phyloP scores from a whole-genome alignment of 1,284 basidiomycete genomes.

The Ceraceosorus guamensis region DNA sequence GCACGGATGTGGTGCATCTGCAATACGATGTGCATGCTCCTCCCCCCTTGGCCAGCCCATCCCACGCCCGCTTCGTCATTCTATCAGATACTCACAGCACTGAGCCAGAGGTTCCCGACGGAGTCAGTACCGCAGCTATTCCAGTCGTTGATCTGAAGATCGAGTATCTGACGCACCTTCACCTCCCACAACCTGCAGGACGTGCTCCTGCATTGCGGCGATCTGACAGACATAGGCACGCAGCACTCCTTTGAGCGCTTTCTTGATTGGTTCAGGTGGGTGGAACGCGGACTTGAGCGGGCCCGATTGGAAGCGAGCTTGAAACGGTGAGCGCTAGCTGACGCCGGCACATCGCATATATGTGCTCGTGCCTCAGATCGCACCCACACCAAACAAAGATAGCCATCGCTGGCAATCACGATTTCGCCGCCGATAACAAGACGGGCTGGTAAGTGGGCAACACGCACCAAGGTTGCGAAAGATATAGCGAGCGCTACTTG shows the following conservation, averaged over 20 bases:
- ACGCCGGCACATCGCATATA: not conserved
- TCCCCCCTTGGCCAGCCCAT: conserved; percentile 11
- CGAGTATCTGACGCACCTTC: not conserved
- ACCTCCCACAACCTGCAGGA: conserved; percentile 6
- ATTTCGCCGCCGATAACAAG: conserved; percentile 13
- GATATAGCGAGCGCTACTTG: too few species aligned
- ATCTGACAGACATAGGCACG: conserved; percentile 21
- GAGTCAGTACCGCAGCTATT: conserved; percentile 2
- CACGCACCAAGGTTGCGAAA: too few species aligned
- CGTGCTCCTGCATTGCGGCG: conserved; percentile 23
- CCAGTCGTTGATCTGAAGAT: not conserved
- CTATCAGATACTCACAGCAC: conserved; percentile 24
- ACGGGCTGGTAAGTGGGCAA: conserved; percentile 1
- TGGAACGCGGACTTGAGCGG: not conserved
- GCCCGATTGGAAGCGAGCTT: too few species aligned
- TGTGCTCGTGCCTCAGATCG: not conserved
- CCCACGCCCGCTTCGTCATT: conserved; percentile 25
- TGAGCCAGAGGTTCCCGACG: conserved; percentile 16
- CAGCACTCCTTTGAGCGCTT: conserved; percentile 10
- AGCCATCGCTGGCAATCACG: conserved; percentile 27
- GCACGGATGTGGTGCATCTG: not conserved
- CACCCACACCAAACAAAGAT: conserved; percentile 19
- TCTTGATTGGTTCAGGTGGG: conserved; percentile 22
- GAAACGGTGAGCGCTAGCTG: too few species aligned
- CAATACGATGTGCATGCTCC: conserved; percentile 14